Percentiles rank a stretch among this genome's conserved stretches.
These are phyloP conservation scores for Yarrowia divulgata DNA, from an alignment of 805 yeast species.

Conservation along the genomic window DNA sequence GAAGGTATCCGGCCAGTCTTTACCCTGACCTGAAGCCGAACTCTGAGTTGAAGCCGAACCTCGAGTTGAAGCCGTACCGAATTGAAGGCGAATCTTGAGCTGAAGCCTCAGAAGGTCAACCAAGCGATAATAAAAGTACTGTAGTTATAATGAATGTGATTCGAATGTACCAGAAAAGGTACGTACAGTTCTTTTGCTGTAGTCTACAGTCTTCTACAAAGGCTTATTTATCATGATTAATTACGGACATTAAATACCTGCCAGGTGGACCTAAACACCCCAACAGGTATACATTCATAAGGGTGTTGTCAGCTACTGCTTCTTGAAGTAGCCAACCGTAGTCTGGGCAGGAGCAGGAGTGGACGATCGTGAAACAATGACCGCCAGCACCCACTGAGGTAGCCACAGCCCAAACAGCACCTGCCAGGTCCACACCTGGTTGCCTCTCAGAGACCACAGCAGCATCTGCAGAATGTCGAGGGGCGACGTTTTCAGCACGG, in stretches of 20 bases:
- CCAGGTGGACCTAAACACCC: too few species aligned
- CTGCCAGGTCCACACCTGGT: conserved; percentile 88
- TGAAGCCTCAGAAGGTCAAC: too few species aligned
- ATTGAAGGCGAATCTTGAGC: too few species aligned
- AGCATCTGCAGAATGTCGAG: conserved; percentile 58
- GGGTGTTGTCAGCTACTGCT: too few species aligned
- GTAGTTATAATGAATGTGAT: too few species aligned
- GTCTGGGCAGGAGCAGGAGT: conserved; percentile 4
- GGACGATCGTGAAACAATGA: conserved; percentile 39
- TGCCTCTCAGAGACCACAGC: conserved; percentile 66
- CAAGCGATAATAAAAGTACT: too few species aligned
- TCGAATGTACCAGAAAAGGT: too few species aligned
- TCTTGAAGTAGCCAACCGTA: conserved; percentile 40
- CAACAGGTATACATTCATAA: neutral
- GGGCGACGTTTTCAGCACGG: conserved; percentile 12
- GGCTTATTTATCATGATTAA: neutral
- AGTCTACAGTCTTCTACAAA: too few species aligned
- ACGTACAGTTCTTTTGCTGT: too few species aligned
- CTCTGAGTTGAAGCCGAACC: too few species aligned
- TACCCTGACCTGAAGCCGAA: too few species aligned
- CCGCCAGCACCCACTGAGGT: conserved; percentile 71
- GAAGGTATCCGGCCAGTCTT: neutral
- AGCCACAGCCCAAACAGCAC: conserved; percentile 77
- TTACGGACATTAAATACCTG: conserved; percentile 1
- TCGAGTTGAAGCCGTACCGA: too few species aligned